Percentiles rank a stretch among this genome's conserved stretches.
Evolutionary conservation across 202 grass and related monocot species (phyloP).

Genomic region (Eragrostis tef): DNA sequence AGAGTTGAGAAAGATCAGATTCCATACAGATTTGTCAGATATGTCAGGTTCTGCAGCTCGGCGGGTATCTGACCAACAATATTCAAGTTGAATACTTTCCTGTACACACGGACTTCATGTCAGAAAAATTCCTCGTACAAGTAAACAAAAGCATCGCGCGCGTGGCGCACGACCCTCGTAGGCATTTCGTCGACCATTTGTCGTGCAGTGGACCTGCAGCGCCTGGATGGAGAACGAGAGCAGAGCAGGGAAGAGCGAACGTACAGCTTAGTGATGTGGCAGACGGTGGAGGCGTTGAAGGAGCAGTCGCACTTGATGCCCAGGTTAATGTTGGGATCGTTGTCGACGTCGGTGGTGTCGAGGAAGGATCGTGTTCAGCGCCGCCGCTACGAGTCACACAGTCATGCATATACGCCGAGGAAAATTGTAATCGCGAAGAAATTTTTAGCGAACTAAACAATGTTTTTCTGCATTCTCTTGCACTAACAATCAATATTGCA

Average conservation of each 20-base stretch:
- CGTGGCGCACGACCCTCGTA: background rate
- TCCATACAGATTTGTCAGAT: constrained; percentile 56
- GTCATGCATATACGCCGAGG: background rate
- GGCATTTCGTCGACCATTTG: background rate
- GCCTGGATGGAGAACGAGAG: background rate
- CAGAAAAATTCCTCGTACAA: background rate
- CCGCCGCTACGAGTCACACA: constrained; percentile 38
- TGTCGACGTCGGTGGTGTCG: constrained; percentile 42
- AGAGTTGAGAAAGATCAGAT: background rate
- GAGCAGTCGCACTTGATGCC: no score
- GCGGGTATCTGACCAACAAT: constrained; percentile 56
- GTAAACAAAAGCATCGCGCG: background rate
- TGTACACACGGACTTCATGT: constrained; percentile 28
- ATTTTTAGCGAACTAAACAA: accelerated
- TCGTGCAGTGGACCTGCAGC: background rate
- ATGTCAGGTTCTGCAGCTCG: constrained; percentile 61
- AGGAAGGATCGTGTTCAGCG: constrained; percentile 63
- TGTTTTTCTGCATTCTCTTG: background rate
- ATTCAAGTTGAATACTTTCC: constrained; percentile 43
- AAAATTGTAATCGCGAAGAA: background rate
- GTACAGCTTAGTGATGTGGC: constrained; percentile 66
- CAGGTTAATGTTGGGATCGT: constrained; percentile 42
- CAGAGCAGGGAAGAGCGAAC: background rate
- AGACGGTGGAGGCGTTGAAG: constrained; percentile 55
- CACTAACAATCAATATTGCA: no score